phyloP scores from a whole-genome alignment of 305 asterid genomes.

The Coffea humblotiana region DNA sequence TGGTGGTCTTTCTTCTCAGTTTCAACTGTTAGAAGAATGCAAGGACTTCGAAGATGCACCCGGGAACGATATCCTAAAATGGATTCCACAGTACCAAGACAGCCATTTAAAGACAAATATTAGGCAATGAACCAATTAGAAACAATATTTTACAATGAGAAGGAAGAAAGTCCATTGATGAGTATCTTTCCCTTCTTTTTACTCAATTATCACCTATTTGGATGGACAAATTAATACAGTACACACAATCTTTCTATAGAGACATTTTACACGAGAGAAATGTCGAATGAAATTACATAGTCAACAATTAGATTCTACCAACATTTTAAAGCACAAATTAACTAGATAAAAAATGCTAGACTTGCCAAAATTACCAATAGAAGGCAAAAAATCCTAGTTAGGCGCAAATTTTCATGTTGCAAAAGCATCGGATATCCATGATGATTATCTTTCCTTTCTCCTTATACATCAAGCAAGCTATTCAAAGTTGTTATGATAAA shows the following conservation, averaged over 20 bases:
- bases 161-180: not conserved
- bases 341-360: not conserved
- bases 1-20: conserved; percentile 49
- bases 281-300: not conserved
- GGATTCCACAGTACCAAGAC: conserved; percentile 91
- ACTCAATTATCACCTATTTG: not conserved
- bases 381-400: not conserved
- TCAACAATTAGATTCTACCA: not conserved
- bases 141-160: not conserved
- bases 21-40: conserved; percentile 32
- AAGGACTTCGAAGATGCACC: conserved; percentile 46
- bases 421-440: too few species aligned
- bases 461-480: too few species aligned
- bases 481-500: too few species aligned
- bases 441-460: too few species aligned
- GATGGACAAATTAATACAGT: too few species aligned
- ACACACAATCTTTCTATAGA: not conserved
- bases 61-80: conserved; percentile 85
- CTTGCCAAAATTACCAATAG: not conserved
- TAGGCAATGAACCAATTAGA: conserved; percentile 9
- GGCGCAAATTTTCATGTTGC: too few species aligned
- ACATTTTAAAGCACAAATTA: not conserved
- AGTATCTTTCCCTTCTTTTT: not conserved
- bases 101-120: conserved; percentile 23
- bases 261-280: not conserved